Evolutionary conservation across 257 asterid species (phyloP).

Genomic region (Cruciata laevipes): DNA sequence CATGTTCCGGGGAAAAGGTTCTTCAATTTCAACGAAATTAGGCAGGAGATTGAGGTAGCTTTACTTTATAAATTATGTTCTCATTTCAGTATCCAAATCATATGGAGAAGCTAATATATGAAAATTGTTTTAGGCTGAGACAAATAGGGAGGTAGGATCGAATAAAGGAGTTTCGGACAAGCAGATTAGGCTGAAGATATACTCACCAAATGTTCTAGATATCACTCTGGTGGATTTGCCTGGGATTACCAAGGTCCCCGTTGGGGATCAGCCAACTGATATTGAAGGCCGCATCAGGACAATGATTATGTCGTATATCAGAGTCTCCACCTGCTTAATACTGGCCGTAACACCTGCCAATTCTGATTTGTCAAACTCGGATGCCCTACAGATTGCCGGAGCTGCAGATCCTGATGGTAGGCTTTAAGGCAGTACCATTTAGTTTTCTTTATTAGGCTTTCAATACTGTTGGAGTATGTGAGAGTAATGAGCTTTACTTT

Average conservation of each 20-base stretch:
- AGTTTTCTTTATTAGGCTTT: neutral
- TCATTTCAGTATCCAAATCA: neutral
- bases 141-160: constrained; percentile 83
- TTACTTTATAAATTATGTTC: no score
- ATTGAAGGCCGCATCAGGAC: constrained; percentile 92
- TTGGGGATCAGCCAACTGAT: constrained; percentile 97
- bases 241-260: constrained; percentile 89
- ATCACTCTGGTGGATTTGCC: constrained; percentile 97
- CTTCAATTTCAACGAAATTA: constrained; percentile 61
- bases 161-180: constrained; percentile 86
- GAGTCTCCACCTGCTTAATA: constrained; percentile 62
- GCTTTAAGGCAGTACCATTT: constrained; percentile 13
- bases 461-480: constrained; percentile 11
- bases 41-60: constrained; percentile 75
- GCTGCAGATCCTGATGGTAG: constrained; percentile 91
- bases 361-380: constrained; percentile 92
- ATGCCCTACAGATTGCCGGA: constrained; percentile 98
- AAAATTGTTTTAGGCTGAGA: constrained; percentile 53
- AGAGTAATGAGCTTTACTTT: constrained; percentile 21
- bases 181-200: constrained; percentile 76
- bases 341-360: constrained; percentile 96
- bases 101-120: neutral
- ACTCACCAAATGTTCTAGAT: constrained; percentile 88
- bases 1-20: constrained; percentile 66
- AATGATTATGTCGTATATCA: constrained; percentile 84